A percentile compares a stretch with the other conserved stretches of the same genome.
Evolutionary conservation across 768 basidiomycete species (phyloP).

Genomic region (Lepiota brunneoincarnata): DNA sequence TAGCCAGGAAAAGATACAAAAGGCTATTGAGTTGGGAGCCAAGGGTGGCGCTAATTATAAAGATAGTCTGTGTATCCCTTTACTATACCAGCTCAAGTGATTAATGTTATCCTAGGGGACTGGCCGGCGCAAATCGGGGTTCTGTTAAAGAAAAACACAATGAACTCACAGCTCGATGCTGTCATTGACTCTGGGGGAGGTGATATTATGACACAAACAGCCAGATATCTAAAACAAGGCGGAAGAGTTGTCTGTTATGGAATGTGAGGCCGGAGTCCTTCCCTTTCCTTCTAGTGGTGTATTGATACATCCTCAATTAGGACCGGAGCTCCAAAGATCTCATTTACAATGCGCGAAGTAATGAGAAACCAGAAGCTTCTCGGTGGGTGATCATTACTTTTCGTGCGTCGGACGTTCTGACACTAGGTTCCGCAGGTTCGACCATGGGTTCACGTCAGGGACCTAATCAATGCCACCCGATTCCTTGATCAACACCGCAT

Average conservation of each 20-base stretch:
- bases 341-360: conserved; percentile 77
- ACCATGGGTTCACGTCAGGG: conserved; percentile 82
- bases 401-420: conserved; percentile 3
- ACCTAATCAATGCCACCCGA: conserved; percentile 67
- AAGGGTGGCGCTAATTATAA: conserved; percentile 77
- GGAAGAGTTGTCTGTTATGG: conserved; percentile 65
- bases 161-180: conserved; percentile 43
- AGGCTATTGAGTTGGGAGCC: conserved; percentile 67
- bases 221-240: conserved; percentile 51
- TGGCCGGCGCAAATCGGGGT: conserved; percentile 50
- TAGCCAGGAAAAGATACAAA: conserved; percentile 62
- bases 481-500: conserved; percentile 69
- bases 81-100: not conserved
- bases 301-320: conserved; percentile 29
- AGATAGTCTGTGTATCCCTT: conserved; percentile 40
- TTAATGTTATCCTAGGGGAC: conserved; percentile 29
- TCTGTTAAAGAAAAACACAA: conserved; percentile 35
- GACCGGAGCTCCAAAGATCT: conserved; percentile 58
- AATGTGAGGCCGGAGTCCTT: conserved; percentile 41
- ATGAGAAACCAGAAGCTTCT: conserved; percentile 71
- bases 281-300: not conserved
- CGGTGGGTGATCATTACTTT: conserved; percentile 39
- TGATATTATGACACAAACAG: conserved; percentile 51
- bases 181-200: conserved; percentile 74
- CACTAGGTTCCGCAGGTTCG: conserved; percentile 46